A percentile compares a stretch with the other conserved stretches of the same genome.
Evolutionary conservation across 169 alveolate genomes (phyloP).

Genomic region (Plasmodium billcollinsi): DNA sequence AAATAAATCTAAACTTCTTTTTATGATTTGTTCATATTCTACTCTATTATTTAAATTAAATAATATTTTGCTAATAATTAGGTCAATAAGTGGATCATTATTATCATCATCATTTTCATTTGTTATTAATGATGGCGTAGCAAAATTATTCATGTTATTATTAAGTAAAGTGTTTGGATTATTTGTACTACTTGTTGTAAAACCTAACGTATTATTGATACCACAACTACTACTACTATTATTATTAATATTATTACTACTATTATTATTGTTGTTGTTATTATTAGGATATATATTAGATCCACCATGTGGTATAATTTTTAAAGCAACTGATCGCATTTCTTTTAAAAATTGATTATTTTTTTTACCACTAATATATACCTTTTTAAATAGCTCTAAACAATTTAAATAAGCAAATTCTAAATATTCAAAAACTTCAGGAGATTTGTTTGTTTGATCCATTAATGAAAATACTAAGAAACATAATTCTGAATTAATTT

Average conservation of each 20-base stretch:
- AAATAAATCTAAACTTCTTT: slow-evolving; percentile 91
- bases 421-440: slow-evolving; percentile 83
- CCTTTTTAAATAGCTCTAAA: slow-evolving; percentile 94
- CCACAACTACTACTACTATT: neutral
- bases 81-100: slow-evolving; percentile 61
- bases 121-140: slow-evolving; percentile 38
- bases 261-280: neutral
- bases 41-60: slow-evolving; percentile 91
- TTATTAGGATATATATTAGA: neutral
- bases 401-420: slow-evolving; percentile 92
- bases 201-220: neutral
- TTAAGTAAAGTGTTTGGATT: slow-evolving; percentile 23
- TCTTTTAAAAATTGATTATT: slow-evolving; percentile 86
- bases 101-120: slow-evolving; percentile 56
- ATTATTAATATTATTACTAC: neutral
- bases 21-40: slow-evolving; percentile 88
- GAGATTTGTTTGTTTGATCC: slow-evolving; percentile 77
- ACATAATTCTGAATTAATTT: slow-evolving; percentile 71
- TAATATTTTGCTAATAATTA: slow-evolving; percentile 78
- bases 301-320: neutral
- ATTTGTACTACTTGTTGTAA: slow-evolving; percentile 10
- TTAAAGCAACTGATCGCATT: slow-evolving; percentile 56
- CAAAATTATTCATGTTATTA: slow-evolving; percentile 20
- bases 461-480: slow-evolving; percentile 72
- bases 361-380: slow-evolving; percentile 93